Evolutionary conservation across 1,284 basidiomycete species (phyloP).

Genomic region (Puccinia novopanici): DNA sequence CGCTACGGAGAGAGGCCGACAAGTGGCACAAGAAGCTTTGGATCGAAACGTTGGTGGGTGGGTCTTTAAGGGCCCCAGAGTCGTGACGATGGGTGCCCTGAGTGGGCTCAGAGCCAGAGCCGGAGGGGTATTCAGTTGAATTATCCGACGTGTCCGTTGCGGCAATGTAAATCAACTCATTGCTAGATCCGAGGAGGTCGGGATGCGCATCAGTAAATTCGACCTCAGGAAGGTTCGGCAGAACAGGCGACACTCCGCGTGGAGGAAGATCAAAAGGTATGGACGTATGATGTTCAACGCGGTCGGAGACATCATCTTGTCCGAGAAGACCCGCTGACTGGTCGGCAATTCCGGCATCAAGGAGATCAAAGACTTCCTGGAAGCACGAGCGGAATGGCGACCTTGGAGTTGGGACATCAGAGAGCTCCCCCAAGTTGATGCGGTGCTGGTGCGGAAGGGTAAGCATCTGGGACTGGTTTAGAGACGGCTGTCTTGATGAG

Average conservation of each 20-base stretch:
- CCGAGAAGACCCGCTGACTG: not conserved
- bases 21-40: not conserved
- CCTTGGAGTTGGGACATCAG: not conserved
- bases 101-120: not conserved
- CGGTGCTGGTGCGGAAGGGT: not conserved
- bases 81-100: too few species aligned
- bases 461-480: not conserved
- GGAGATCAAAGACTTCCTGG: conserved; percentile 25
- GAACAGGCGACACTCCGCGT: not conserved
- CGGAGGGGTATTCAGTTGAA: not conserved
- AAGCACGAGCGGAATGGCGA: conserved; percentile 20
- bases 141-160: not conserved
- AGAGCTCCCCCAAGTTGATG: not conserved
- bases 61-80: not conserved
- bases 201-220: not conserved
- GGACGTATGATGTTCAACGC: not conserved
- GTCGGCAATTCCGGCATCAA: not conserved
- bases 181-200: too few species aligned
- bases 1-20: not conserved
- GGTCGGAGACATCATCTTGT: not conserved
- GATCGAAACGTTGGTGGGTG: not conserved
- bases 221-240: not conserved
- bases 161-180: not conserved
- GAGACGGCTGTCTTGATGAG: not conserved
- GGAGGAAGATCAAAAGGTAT: not conserved